phyloP scores from a whole-genome alignment of 495 filamentous ascomycete species.

The Aspergillus avenaceus region DNA sequence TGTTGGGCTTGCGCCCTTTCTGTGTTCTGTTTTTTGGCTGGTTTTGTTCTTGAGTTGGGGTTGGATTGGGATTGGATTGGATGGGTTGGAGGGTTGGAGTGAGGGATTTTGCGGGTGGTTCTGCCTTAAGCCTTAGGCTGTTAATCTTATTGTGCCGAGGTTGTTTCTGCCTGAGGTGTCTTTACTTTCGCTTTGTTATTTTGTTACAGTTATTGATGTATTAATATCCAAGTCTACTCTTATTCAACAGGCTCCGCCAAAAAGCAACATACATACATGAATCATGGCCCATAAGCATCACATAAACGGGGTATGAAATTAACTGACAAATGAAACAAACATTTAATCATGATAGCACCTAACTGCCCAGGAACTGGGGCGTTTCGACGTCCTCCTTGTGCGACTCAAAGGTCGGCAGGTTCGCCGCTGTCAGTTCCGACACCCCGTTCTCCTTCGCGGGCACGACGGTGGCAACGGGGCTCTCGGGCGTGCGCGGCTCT shows the following conservation, averaged over 20 bases:
- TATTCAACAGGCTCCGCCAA: background rate
- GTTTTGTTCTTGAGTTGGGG: background rate
- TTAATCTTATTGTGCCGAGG: slow-evolving; percentile 8
- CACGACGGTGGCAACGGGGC: slow-evolving; percentile 5
- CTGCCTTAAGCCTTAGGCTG: slow-evolving; percentile 1
- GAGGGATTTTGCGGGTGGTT: background rate
- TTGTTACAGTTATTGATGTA: too few species aligned
- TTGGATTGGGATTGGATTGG: background rate
- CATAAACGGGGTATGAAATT: slow-evolving; percentile 16
- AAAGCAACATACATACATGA: slow-evolving; percentile 17
- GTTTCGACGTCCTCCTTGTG: slow-evolving; percentile 7
- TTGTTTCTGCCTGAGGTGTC: slow-evolving; percentile 8
- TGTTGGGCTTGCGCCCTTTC: background rate
- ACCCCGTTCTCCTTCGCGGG: background rate
- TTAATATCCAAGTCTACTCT: background rate
- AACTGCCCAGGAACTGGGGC: slow-evolving; percentile 6
- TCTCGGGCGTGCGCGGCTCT: slow-evolving; percentile 34
- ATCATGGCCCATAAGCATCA: slow-evolving; percentile 24
- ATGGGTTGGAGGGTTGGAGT: background rate
- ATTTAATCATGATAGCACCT: slow-evolving; percentile 5
- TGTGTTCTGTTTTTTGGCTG: background rate
- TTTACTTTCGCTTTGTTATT: background rate
- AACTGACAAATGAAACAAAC: slow-evolving; percentile 3
- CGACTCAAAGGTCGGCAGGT: slow-evolving; percentile 5
- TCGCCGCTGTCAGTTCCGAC: background rate